phyloP scores from a whole-genome alignment of 176 grass and related monocot species.

The Aechmea fasciata region DNA sequence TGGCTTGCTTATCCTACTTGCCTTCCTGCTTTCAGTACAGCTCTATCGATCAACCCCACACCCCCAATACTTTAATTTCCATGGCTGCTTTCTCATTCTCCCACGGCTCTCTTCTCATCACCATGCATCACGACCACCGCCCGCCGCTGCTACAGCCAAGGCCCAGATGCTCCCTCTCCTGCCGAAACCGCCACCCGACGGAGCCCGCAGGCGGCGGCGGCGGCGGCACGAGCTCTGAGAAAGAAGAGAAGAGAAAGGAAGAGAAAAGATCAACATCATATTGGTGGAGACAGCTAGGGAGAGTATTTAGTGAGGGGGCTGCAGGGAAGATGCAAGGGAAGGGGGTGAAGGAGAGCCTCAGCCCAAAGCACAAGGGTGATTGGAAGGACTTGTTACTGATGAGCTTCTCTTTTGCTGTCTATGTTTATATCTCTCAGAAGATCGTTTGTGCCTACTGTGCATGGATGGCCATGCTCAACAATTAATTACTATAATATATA shows the following conservation, averaged over 20 bases:
- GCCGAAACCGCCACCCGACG: conserved; percentile 28
- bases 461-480: conserved; percentile 58
- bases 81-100: conserved; percentile 34
- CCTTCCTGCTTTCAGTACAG: background rate
- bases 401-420: conserved; percentile 79
- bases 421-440: conserved; percentile 84
- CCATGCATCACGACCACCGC: background rate
- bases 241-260: conserved; percentile 14
- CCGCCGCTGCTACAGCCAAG: background rate
- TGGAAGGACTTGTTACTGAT: conserved; percentile 76
- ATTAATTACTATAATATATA: conserved; percentile 10
- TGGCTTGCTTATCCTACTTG: conserved; percentile 31
- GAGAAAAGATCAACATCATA: background rate
- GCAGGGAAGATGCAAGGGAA: conserved; percentile 28
- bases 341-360: conserved; percentile 38
- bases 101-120: conserved; percentile 9
- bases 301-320: conserved; percentile 22
- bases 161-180: conserved; percentile 28
- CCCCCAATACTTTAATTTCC: conserved; percentile 12
- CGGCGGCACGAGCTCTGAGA: background rate
- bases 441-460: conserved; percentile 61
- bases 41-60: conserved; percentile 8
- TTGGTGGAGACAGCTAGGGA: conserved; percentile 26
- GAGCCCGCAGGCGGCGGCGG: conserved; percentile 10
- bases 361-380: conserved; percentile 58